Conservation (phyloP, 345 rosid genomes). For the Acer saccharum region DNA sequence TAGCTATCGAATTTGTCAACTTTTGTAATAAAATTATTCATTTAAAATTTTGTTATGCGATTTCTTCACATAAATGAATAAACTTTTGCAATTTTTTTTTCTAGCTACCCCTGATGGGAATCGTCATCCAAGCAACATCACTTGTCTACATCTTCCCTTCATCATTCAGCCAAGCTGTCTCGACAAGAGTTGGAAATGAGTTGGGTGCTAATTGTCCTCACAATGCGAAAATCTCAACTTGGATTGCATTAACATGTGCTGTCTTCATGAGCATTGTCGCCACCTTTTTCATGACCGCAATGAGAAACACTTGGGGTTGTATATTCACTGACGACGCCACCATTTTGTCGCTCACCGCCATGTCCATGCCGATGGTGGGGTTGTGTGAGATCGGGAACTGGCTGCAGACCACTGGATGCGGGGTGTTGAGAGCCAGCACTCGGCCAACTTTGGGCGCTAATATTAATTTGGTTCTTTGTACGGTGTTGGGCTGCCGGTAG, state of each 20-base stretch:
- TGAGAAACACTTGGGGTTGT: slow-evolving; percentile 48
- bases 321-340: slow-evolving; percentile 44
- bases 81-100: no score
- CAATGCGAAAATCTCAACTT: slow-evolving; percentile 39
- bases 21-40: no score
- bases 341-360: slow-evolving; percentile 40
- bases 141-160: slow-evolving; percentile 59
- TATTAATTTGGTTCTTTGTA: slow-evolving; percentile 54
- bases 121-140: slow-evolving; percentile 51
- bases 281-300: slow-evolving; percentile 34
- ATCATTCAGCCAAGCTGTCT: slow-evolving; percentile 44
- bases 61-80: no score
- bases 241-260: slow-evolving; percentile 40
- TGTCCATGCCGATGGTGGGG: slow-evolving; percentile 50
- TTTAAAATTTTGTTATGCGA: no score
- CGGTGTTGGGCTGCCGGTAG: slow-evolving; percentile 52
- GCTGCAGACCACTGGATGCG: slow-evolving; percentile 62
- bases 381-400: slow-evolving; percentile 60
- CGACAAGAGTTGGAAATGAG: slow-evolving; percentile 51
- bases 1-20: no score
- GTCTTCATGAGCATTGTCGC: slow-evolving; percentile 36
- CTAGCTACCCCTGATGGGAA: no score
- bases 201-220: slow-evolving; percentile 44
- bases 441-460: slow-evolving; percentile 51
- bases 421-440: slow-evolving; percentile 56